Conservation (phyloP, 352 stramenopile genomes). For the Phytophthora palmivora region DNA sequence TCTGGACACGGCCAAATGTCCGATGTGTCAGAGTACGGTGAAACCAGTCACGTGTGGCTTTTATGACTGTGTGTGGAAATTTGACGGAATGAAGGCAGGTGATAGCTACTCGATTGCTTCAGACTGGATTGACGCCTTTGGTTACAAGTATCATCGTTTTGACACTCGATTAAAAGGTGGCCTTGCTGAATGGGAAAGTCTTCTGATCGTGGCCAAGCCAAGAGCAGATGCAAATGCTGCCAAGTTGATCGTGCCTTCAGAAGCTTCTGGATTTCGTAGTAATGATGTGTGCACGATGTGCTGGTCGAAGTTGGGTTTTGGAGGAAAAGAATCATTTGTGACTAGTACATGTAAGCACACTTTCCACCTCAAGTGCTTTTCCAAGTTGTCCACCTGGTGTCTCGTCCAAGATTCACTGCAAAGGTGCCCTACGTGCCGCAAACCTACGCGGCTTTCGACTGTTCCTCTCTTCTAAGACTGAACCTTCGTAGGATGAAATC, state of each 20-base stretch:
- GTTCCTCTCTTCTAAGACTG: no score
- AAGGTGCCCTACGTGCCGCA: background rate
- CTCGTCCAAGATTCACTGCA: background rate
- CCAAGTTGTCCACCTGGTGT: background rate
- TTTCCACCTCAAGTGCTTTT: constrained; percentile 7
- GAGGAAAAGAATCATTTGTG: background rate
- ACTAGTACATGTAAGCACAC: constrained; percentile 5
- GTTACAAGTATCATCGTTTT: constrained; percentile 33
- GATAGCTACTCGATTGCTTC: constrained; percentile 20
- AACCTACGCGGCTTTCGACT: background rate
- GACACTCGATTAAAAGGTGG: constrained; percentile 6
- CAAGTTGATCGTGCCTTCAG: background rate
- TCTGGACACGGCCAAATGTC: constrained; percentile 15
- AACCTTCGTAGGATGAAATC: no score
- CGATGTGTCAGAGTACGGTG: constrained; percentile 21
- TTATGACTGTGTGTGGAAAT: constrained; percentile 46
- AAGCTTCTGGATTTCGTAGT: background rate
- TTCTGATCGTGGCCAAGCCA: constrained; percentile 20
- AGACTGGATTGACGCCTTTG: constrained; percentile 26
- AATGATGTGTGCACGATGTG: constrained; percentile 14
- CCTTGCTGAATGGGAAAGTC: constrained; percentile 17
- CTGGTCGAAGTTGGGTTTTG: background rate
- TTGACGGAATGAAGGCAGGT: constrained; percentile 25
- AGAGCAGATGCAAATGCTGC: constrained; percentile 13
- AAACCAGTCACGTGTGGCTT: constrained; percentile 39